Evolutionary conservation across 805 yeast species (phyloP), one percentile per base, ranked within the genome.

Genomic region (Candida maris): DNA sequence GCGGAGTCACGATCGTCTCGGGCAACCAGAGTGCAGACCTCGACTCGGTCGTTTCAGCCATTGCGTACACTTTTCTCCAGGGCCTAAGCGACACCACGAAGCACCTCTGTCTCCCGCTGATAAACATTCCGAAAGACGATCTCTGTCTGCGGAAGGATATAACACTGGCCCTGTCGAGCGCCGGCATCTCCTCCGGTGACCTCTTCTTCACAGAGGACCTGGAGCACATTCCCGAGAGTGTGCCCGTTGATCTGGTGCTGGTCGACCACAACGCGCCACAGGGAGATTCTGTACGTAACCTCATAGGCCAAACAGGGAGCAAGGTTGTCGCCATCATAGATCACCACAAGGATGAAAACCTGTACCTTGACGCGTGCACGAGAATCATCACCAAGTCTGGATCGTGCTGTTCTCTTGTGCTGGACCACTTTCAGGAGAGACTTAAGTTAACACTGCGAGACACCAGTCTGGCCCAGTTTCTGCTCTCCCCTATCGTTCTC

Each of bases 21-120:
- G 97, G 97, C 1, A 88, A 88, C 53, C 93, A 87, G 51, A 76
- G 93, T 4, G 89, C 93, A 0, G 88, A 91, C 59, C 64, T 93
- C 64, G 98, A 91, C 59, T 89, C 97, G 0, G 82, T 88, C 21
- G 74, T 86, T 2, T 72, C 82, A 37, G 81, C 97, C 0, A 65
- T 93, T 4, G 53, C 83, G 3, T 84, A 79, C 52, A 79, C 96
- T 0, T 86, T 75, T 50, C 70, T 81, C 41, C 60, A 64, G 19
- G 10, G 24, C 4, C 24, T 13, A 4, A 8, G 25, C 13, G 22
- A 25, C 3, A 37, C 59, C 17, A 51, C 48, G 8, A 50, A 63
- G 31, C 62, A 64, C 13, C 43, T 54, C 19, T 54, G 48, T 6
- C 54, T 83, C n/a, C 98, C 98, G 1, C 60, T 88, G 37, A 62